Base-by-base conservation (phyloP, 352 stramenopile species). In the Phytopythium montanum region DNA sequence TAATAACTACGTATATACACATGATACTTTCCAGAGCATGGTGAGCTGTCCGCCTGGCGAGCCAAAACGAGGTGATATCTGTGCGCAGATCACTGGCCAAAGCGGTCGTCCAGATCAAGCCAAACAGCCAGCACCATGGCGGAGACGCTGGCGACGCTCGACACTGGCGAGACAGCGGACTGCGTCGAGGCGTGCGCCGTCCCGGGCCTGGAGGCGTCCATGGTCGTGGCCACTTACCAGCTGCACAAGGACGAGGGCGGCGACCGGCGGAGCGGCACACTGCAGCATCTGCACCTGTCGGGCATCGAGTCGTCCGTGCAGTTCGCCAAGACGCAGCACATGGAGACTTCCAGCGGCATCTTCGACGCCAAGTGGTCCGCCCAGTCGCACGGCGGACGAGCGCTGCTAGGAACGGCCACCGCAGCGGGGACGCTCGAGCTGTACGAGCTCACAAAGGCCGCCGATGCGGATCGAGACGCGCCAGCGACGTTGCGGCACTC, bases 361-460 rank as follows among this genome's bases (percentile, higher is more conserved):
- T 92, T 95, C 28, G 85, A 95, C 52, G 87, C 91, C 63, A 95
- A 95, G 59, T 95, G 85, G 85, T 82, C 76, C 9, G 60, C 73
- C 10, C 67, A 87, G 49, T 54, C 42, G 3, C 68, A 90, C 38
- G 65, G 78, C 12, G 70, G 68, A 44, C 82, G 80, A 33, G 79
- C 75, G 25, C 34, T 93, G 53, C 59, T 95, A 19, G 83, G 70
- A 3, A 67, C 79, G 16, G 81, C 83, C 29, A 95, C 81, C 7
- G 76, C 85, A 9, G 77, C 59, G 12, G 85, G 81, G 28, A 81
- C 68, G 8, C 56, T 95, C 19, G 81, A 95, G 64, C 63, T 95
- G 19, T 87, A 86, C 49, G 65, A 79, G 33, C 55, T 92, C 51
- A 38, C 36, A 28, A 44, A 1, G 44, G 60, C 23, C 4, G 52